These are phyloP conservation scores for Camelina sativa DNA, from an alignment of 345 rosid species.

Conservation along the genomic window DNA sequence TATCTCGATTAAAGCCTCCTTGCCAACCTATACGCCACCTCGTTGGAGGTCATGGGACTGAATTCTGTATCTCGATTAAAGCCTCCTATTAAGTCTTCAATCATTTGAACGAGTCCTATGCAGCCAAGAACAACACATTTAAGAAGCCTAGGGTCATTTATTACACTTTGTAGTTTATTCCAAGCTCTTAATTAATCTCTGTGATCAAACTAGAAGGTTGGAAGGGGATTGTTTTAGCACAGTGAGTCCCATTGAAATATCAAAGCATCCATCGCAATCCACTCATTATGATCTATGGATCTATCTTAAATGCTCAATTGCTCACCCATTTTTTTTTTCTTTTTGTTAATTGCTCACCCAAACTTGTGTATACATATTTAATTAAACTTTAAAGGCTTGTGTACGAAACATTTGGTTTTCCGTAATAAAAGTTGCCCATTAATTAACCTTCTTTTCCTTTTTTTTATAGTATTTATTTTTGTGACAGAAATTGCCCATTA, in stretches of 20 bases:
- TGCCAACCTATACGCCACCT: no score
- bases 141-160: no score
- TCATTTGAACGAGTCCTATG: no score
- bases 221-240: background rate
- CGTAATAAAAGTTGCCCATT: background rate
- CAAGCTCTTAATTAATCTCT: background rate
- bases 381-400: background rate
- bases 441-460: no score
- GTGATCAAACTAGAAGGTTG: background rate
- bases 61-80: no score
- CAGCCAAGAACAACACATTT: no score
- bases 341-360: background rate
- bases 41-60: no score
- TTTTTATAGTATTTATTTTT: no score
- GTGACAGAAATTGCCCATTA: background rate
- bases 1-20: no score
- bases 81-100: no score
- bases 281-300: background rate
- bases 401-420: background rate
- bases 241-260: background rate
- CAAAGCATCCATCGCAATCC: background rate
- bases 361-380: background rate
- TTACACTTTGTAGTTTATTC: no score
- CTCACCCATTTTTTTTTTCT: background rate
- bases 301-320: conserved; percentile 18